Conservation (phyloP, 306 rosid species). For the Vicia faba region DNA sequence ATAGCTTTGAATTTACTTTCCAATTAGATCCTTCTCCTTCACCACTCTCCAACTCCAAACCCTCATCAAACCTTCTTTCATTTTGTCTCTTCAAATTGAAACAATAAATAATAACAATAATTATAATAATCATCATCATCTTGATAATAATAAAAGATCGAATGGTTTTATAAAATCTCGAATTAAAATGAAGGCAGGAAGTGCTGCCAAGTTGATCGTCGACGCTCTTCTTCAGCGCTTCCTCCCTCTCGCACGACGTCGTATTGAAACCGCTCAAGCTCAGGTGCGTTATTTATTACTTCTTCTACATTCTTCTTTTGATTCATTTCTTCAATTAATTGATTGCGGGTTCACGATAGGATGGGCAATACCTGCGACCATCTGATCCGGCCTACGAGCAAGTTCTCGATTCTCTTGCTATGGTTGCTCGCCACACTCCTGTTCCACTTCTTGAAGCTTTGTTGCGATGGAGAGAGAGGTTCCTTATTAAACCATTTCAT, state of each 20-base stretch:
- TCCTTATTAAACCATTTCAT: background rate
- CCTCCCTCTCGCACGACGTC: constrained; percentile 98
- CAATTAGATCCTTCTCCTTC: background rate
- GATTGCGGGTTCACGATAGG: constrained; percentile 42
- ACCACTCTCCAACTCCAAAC: constrained; percentile 16
- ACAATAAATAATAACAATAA: too few species aligned
- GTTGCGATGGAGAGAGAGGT: constrained; percentile 93
- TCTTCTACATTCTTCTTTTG: background rate
- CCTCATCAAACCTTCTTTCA: constrained; percentile 15
- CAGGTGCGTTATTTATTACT: constrained; percentile 46
- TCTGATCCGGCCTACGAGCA: constrained; percentile 99
- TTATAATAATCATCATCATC: too few species aligned
- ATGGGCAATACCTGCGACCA: constrained; percentile 97
- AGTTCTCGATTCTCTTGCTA: constrained; percentile 94
- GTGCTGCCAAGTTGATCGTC: constrained; percentile 96
- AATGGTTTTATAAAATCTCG: constrained; percentile 28
- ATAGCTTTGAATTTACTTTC: background rate
- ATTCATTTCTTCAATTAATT: background rate
- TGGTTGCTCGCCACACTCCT: constrained; percentile 98
- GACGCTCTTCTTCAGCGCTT: constrained; percentile 98
- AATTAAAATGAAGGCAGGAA: constrained; percentile 78
- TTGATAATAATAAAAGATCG: background rate
- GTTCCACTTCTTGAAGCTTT: constrained; percentile 97
- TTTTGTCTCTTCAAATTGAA: background rate
- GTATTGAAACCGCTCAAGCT: constrained; percentile 98